A percentile compares a stretch with the other conserved stretches of the same genome.
These are phyloP conservation scores for Fusarium nodosum DNA, from an alignment of 2,329 filamentous ascomycete species.

Conservation along the genomic window DNA sequence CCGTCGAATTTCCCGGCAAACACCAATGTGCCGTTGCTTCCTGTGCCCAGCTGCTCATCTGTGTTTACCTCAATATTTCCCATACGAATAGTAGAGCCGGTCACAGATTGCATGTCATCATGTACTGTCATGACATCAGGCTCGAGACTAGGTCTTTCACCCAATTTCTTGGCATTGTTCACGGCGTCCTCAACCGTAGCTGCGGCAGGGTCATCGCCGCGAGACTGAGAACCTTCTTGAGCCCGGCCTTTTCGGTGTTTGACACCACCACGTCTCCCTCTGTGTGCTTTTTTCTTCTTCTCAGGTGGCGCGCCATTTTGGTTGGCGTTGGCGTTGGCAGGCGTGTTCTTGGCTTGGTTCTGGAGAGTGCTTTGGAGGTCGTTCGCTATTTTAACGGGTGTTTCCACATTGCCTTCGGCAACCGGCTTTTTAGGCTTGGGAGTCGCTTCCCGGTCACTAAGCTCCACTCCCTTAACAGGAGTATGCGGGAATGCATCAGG, in stretches of 20 bases:
- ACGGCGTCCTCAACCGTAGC: slow-evolving; percentile 73
- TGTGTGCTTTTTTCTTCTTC: slow-evolving; percentile 77
- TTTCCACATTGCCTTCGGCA: slow-evolving; percentile 6
- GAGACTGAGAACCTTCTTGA: slow-evolving; percentile 65
- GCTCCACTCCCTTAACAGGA: slow-evolving; percentile 22
- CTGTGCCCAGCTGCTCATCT: slow-evolving; percentile 76
- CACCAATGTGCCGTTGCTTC: slow-evolving; percentile 97
- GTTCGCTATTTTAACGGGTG: slow-evolving; percentile 2
- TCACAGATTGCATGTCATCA: slow-evolving; percentile 71
- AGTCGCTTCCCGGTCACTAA: slow-evolving; percentile 33
- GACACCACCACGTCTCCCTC: slow-evolving; percentile 78
- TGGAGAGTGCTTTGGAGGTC: slow-evolving; percentile 9
- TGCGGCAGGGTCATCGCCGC: slow-evolving; percentile 60
- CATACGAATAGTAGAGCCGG: slow-evolving; percentile 71
- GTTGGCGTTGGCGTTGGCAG: slow-evolving; percentile 10
- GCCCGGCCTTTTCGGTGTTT: slow-evolving; percentile 73
- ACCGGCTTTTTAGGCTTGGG: slow-evolving; percentile 27
- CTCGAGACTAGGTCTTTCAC: slow-evolving; percentile 67
- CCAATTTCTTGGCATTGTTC: slow-evolving; percentile 70
- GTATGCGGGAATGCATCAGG: slow-evolving; percentile 14
- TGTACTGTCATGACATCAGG: slow-evolving; percentile 72
- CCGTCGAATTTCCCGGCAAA: slow-evolving; percentile 96
- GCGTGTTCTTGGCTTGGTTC: slow-evolving; percentile 4
- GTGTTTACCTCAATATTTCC: slow-evolving; percentile 75
- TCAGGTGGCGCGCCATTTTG: slow-evolving; percentile 50